Conservation (phyloP, 176 grass and related monocot species). For the Pontederia crassipes region DNA sequence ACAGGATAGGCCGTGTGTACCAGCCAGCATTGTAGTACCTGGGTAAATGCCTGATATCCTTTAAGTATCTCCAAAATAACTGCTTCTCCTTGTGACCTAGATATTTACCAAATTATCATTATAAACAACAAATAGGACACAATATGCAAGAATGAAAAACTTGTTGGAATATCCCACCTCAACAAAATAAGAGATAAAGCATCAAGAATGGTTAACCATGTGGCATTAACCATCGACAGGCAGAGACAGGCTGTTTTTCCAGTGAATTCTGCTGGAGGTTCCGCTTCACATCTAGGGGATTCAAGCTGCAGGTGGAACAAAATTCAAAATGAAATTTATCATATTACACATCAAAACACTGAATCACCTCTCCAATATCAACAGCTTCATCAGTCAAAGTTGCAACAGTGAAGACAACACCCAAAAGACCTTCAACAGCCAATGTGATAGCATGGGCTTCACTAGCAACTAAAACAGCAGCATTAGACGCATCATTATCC, state of each 20-base stretch:
- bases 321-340: constrained; percentile 19
- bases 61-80: constrained; percentile 99
- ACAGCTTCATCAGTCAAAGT: constrained; percentile 95
- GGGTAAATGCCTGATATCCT: constrained; percentile 97
- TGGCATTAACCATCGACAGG: constrained; percentile 78
- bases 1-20: neutral
- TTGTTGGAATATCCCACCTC: constrained; percentile 22
- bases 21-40: constrained; percentile 30
- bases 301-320: constrained; percentile 55
- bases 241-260: constrained; percentile 69
- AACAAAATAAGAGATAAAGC: constrained; percentile 90
- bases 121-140: constrained; percentile 19
- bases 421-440: constrained; percentile 87
- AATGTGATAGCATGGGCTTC: constrained; percentile 97
- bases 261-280: constrained; percentile 36
- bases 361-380: constrained; percentile 76
- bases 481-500: constrained; percentile 93
- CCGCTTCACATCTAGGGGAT: constrained; percentile 77
- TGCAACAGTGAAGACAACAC: constrained; percentile 95
- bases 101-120: constrained; percentile 23
- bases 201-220: constrained; percentile 97
- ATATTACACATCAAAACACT: constrained; percentile 3
- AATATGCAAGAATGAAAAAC: constrained; percentile 17
- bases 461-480: constrained; percentile 95
- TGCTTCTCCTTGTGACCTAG: constrained; percentile 94